Evolutionary conservation across 768 basidiomycete genomes (phyloP), one percentile per base, ranked within the genome.

Genomic region (Tricholoma sp.): DNA sequence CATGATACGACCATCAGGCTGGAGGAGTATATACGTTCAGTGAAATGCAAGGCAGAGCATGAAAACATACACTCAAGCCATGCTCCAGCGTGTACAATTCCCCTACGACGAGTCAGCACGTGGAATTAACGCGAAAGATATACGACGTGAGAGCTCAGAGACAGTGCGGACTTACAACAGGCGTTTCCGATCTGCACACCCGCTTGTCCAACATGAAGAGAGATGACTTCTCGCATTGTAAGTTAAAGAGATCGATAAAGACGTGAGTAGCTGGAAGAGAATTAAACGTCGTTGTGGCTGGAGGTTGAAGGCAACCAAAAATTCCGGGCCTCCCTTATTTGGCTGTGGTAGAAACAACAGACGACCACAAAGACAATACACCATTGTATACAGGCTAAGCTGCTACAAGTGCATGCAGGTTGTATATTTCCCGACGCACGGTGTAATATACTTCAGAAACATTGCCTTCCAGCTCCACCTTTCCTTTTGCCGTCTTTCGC

Each of bases 1-100:
- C 58, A 83, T 75, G 62, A 97, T 80, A 68, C 95, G 93, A 70
- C 96, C 96, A 72, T 98, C 96, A 62, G 95, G 92, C 96, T 98
- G 66, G 16, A 63, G 19, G 16, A 54, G 45, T 9, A 39, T 52
- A 34, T 27, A 55, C 9, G n/a, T 58, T 53, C 45, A 59, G 61
- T 59, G 72, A 63, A 63, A 59, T 55, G 57, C 7, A 61, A 46
- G 55, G 52, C 35, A 55, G 45, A 49, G 54, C 46, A 55, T 52
- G 39, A 59, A 66, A 24, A 81, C 88, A 76, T 73, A 97, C 96
- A 73, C 89, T 95, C 59, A 99, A 80, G 71, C 95, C 95, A 75
- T 98, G 97, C 76, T 99, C 97, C 66, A 97, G 87, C 69, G 94
- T 97, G 80, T 99, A 99, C 60, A 98, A 85, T 77, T 98, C 96